Percentiles rank a stretch among this genome's conserved stretches.
Evolutionary conservation across 306 rosid genomes (phyloP).

Genomic region (Hippophae gyantsensis): DNA sequence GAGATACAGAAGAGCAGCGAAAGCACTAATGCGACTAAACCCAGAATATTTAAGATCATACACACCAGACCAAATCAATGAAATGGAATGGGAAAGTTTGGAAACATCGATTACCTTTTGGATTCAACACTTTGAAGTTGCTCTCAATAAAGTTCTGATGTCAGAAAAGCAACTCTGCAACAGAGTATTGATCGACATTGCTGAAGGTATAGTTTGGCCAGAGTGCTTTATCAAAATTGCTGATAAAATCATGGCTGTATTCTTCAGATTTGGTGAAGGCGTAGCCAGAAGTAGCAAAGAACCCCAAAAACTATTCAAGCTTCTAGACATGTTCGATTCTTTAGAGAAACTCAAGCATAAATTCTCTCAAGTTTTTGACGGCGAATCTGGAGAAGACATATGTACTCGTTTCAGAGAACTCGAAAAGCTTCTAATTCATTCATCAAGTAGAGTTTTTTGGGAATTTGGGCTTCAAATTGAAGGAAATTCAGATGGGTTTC

Average conservation of each 20-base stretch:
- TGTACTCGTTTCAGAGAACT: slow-evolving; percentile 57
- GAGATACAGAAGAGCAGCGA: slow-evolving; percentile 78
- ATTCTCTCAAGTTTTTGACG: slow-evolving; percentile 39
- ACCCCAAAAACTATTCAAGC: slow-evolving; percentile 77
- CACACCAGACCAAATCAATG: slow-evolving; percentile 65
- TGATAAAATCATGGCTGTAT: slow-evolving; percentile 86
- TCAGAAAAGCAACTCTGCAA: slow-evolving; percentile 66
- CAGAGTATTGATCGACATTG: slow-evolving; percentile 43
- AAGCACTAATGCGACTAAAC: slow-evolving; percentile 73
- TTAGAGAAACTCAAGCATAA: slow-evolving; percentile 46
- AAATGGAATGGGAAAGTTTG: slow-evolving; percentile 78
- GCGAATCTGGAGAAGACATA: slow-evolving; percentile 58
- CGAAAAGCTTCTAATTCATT: slow-evolving; percentile 64
- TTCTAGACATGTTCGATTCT: slow-evolving; percentile 71
- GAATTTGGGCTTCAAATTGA: slow-evolving; percentile 83
- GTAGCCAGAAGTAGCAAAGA: slow-evolving; percentile 71
- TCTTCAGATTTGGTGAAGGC: slow-evolving; percentile 85
- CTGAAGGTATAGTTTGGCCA: slow-evolving; percentile 65
- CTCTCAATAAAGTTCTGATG: slow-evolving; percentile 46
- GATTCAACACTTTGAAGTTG: slow-evolving; percentile 67
- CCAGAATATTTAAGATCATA: slow-evolving; percentile 68
- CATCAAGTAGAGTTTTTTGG: slow-evolving; percentile 73
- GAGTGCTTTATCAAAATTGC: slow-evolving; percentile 79
- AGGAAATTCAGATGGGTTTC: slow-evolving; percentile 55
- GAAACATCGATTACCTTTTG: slow-evolving; percentile 68